Evolutionary conservation across 306 rosid genomes (phyloP), one percentile per base, ranked within the genome.

Genomic region (Senna tora): DNA sequence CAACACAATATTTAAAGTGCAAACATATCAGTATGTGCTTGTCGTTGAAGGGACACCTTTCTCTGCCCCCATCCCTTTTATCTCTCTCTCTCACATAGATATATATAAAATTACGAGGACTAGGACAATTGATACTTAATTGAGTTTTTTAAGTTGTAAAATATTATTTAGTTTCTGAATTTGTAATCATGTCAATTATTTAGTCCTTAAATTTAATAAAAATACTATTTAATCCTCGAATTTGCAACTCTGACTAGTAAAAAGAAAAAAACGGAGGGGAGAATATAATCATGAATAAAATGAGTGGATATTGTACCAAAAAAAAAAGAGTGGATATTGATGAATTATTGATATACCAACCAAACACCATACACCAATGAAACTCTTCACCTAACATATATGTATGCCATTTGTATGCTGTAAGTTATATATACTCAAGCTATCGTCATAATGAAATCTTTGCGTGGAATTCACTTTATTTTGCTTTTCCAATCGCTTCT

Each of bases 391-490:
- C 20, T 47, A 47, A 47, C 67, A 15, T n/a, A 39, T 39, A 47
- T 47, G 52, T 47, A 47, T 53, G 67, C 56, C 11, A 57, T 25
- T 14, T n/a, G 22, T 42, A 71, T n/a, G 20, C 2, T 11, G 42
- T 39, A 47, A 47, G 52, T 47, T 47, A 36, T 55, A n/a, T 71
- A 10, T 12, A 28, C 42, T 17, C 34, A 58, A 71, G 57, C 47
- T 2, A 5, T 9, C 28, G 14, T 43, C 14, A 57, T 58, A 57
- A 71, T 57, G 59, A 43, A 71, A 57, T 45, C 75, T 71, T 71
- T 28, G 67, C 75, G 46, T 71, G 57, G 34, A 71, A 43, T 71
- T 57, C 67, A 71, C 75, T 43, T 52, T 30, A 71, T 67, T 43
- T 52, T 30, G 21, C 21, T 52, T 70, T 70, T 14, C 20, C 52